These are phyloP conservation scores for Lojkania enalia DNA, from an alignment of 2,329 filamentous ascomycete genomes.

Conservation along the genomic window DNA sequence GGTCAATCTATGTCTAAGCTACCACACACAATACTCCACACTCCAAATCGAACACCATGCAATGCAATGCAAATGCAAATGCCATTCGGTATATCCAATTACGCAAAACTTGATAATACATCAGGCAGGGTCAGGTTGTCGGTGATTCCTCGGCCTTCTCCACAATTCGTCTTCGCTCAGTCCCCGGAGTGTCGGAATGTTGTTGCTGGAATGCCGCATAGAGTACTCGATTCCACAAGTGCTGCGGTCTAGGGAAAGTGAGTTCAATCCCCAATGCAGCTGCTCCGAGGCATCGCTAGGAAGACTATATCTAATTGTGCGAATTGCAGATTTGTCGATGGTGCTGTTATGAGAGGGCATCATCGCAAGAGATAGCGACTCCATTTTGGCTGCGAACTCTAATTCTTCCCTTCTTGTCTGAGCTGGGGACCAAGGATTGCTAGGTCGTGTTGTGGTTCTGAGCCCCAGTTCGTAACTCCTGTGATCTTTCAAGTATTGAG, in stretches of 20 bases:
- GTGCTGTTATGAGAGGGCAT: constrained; percentile 26
- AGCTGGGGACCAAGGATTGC: constrained; percentile 33
- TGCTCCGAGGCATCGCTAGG: constrained; percentile 40
- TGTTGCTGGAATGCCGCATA: not conserved
- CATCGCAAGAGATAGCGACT: constrained; percentile 36
- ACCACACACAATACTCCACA: too few species aligned
- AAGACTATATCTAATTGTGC: constrained; percentile 25
- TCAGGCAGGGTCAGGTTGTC: too few species aligned
- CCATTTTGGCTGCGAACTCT: constrained; percentile 35
- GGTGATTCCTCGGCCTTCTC: not conserved
- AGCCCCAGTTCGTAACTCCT: constrained; percentile 31
- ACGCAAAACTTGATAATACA: too few species aligned
- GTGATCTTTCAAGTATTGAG: constrained; percentile 30
- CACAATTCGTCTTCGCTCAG: not conserved
- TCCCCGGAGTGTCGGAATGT: not conserved
- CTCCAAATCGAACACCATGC: too few species aligned
- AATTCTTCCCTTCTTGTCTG: constrained; percentile 37
- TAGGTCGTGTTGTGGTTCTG: constrained; percentile 28
- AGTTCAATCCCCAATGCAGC: constrained; percentile 40
- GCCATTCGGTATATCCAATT: too few species aligned
- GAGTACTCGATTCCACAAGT: constrained; percentile 40
- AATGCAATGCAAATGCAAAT: too few species aligned
- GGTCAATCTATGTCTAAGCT: too few species aligned
- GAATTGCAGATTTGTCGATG: constrained; percentile 14
- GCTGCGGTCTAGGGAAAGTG: constrained; percentile 33